Conservation (phyloP, 2,329 filamentous ascomycete species). For the Cryphonectria parasitica region DNA sequence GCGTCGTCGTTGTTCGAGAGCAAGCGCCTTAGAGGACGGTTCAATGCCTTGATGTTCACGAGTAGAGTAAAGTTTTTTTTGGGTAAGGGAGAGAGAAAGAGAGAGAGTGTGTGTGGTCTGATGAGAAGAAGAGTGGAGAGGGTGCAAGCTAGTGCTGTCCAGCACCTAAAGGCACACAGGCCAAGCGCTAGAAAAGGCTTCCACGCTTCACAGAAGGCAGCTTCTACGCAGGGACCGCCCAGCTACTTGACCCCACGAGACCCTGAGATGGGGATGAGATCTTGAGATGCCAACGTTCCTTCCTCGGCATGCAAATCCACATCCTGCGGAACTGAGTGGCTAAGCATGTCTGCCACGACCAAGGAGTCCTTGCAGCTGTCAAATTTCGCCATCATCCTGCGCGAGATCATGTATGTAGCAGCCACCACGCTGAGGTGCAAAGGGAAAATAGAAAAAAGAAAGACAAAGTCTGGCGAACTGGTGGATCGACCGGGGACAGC, state of each 20-base stretch:
- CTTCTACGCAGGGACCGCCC: background rate
- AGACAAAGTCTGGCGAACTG: background rate
- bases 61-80: background rate
- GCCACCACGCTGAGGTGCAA: background rate
- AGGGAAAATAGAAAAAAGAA: background rate
- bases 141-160: background rate
- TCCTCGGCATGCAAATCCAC: background rate
- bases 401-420: background rate
- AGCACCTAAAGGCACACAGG: constrained; percentile 27
- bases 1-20: background rate
- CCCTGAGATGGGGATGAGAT: constrained; percentile 10
- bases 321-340: background rate
- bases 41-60: background rate
- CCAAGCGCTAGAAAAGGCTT: constrained; percentile 40
- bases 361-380: background rate
- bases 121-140: background rate
- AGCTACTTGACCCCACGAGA: constrained; percentile 4
- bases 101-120: background rate
- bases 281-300: background rate
- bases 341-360: background rate
- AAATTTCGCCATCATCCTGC: background rate
- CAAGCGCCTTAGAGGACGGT: background rate
- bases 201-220: constrained; percentile 18
- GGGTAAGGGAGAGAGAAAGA: background rate
- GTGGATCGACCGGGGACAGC: background rate